Evolutionary conservation across 108 stramenopile genomes (phyloP).

Genomic region (Nitzschia putrida): DNA sequence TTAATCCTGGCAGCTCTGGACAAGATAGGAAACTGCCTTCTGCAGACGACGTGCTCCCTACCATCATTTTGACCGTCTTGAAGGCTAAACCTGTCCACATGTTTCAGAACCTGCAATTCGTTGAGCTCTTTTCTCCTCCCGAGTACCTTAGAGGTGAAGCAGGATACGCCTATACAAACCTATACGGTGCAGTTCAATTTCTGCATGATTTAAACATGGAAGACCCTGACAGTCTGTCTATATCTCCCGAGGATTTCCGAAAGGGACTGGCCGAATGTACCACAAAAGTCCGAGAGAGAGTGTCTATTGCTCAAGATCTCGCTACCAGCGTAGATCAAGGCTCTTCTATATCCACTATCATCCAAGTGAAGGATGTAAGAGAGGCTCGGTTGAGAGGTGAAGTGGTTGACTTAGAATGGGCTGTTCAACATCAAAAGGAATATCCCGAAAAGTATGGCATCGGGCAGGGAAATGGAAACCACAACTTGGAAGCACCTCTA

Average conservation of each 20-base stretch:
- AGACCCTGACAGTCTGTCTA: conserved; percentile 44
- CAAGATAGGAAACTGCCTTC: conserved; percentile 46
- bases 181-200: conserved; percentile 85
- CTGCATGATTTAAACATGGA: conserved; percentile 65
- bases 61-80: conserved; percentile 72
- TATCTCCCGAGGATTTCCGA: conserved; percentile 60
- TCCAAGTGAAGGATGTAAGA: conserved; percentile 60
- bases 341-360: conserved; percentile 4
- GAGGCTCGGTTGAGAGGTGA: conserved; percentile 63
- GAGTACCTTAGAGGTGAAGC: conserved; percentile 75
- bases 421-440: conserved; percentile 31
- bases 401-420: conserved; percentile 71
- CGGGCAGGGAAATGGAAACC: conserved; percentile 1
- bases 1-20: conserved; percentile 27
- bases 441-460: conserved; percentile 17
- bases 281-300: conserved; percentile 14
- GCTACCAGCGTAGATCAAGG: conserved; percentile 3
- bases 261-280: conserved; percentile 53
- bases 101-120: conserved; percentile 48
- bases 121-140: conserved; percentile 65
- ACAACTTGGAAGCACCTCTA: conserved; percentile 18
- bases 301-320: neutral
- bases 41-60: conserved; percentile 83
- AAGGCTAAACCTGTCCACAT: conserved; percentile 53
- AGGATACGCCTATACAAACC: conserved; percentile 83